Base-by-base conservation (phyloP, 2,329 filamentous ascomycete genomes). In the Aspergillus calidoustus region DNA sequence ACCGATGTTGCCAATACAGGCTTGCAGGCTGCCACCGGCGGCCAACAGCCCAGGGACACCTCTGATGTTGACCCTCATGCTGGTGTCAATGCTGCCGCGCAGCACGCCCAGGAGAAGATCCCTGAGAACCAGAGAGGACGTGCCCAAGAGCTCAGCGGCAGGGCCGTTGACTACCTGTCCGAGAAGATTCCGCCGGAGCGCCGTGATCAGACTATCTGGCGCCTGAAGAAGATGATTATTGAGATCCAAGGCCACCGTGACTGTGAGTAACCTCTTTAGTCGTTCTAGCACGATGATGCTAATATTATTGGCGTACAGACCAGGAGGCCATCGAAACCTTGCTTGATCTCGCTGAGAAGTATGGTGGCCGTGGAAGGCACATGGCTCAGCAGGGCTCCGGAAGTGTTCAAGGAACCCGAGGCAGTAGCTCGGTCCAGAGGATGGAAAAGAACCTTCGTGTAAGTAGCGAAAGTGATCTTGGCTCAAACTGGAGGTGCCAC, bases 161-260 rank as follows among this genome's bases (percentile, higher is more conserved):
- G 83, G 60, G 83, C 89, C 28, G 88, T 85, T 73, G 87, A 91
- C 68, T 98, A 98, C 76, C 81, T 97, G 59, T 84, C 87, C 69
- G 86, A 89, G 72, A 99, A 98, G 84, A 85, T 99, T 79, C 93
- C 95, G 1, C 82, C 94, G 78, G 93, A 98, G 77, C 92, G 95
- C 63, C 92, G 93, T 63, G 93, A 98, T 7, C 93, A 97, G 82
- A 89, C 89, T 59, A 89, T 97, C 71, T 97, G 89, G 86, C 91
- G 95, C 43, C 80, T 99, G 68, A 99, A 94, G 88, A 98, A 98
- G 87, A 96, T 98, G 91, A 82, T 99, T 44, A 88, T 97, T 50
- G 95, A 99, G 79, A 93, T 96, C 71, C 95, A 99, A 80, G 91
- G 94, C 60, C 95, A 98, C 74, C 87, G 91, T 61, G 94, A 99